phyloP scores from a whole-genome alignment of 2,329 filamentous ascomycete genomes.

The Claviceps maximensis region DNA sequence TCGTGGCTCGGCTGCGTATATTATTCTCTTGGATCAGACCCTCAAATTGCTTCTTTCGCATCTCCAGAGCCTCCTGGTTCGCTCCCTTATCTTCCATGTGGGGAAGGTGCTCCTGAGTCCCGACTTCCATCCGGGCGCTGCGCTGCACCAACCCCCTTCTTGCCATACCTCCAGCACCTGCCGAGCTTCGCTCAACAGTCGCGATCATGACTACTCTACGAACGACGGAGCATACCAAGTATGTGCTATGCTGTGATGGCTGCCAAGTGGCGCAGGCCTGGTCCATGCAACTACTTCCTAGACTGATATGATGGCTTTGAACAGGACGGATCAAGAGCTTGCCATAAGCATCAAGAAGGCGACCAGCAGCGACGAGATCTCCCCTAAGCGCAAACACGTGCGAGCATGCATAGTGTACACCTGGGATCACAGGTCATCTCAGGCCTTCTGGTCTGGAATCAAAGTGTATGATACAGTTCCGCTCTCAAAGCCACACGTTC shows the following conservation, averaged over 20 bases:
- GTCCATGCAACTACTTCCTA: not conserved
- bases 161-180: slow-evolving; percentile 1
- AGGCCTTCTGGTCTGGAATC: slow-evolving; percentile 94
- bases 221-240: slow-evolving; percentile 25
- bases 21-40: not conserved
- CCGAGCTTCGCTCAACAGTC: slow-evolving; percentile 3
- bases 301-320: not conserved
- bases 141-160: slow-evolving; percentile 1
- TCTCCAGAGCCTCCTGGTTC: not conserved
- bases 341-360: slow-evolving; percentile 59
- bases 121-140: not conserved
- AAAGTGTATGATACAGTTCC: slow-evolving; percentile 63
- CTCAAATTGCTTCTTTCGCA: not conserved
- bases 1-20: not conserved
- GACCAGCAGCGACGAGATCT: slow-evolving; percentile 54
- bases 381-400: slow-evolving; percentile 79
- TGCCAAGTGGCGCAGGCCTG: not conserved
- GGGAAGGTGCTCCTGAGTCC: not conserved
- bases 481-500: not conserved
- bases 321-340: slow-evolving; percentile 54
- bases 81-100: not conserved
- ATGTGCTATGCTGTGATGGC: slow-evolving; percentile 7
- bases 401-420: slow-evolving; percentile 96
- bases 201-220: slow-evolving; percentile 19
- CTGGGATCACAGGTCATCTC: slow-evolving; percentile 95